Conservation (phyloP, 352 stramenopile genomes). For the Phytopythium sindhum region DNA sequence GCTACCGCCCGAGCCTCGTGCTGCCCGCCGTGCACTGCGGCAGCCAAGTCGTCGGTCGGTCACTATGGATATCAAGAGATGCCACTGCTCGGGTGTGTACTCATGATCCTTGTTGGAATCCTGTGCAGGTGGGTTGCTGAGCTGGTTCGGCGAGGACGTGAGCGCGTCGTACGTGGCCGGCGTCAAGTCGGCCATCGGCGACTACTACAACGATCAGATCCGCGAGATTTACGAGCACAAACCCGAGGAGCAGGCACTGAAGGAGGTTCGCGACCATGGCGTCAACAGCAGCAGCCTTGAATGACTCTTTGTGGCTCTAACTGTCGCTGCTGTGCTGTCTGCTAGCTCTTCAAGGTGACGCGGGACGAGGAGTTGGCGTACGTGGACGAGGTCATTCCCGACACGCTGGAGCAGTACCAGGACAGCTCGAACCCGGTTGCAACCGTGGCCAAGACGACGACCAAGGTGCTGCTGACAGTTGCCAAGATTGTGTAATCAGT, state of each 20-base stretch:
- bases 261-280: slow-evolving; percentile 38
- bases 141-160: slow-evolving; percentile 49
- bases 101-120: background rate
- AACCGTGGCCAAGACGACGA: slow-evolving; percentile 51
- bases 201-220: slow-evolving; percentile 90
- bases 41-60: slow-evolving; percentile 47
- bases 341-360: slow-evolving; percentile 63
- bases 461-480: slow-evolving; percentile 56
- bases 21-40: slow-evolving; percentile 49
- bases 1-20: slow-evolving; percentile 70
- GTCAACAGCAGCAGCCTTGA: background rate
- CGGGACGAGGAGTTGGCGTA: slow-evolving; percentile 77
- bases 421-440: slow-evolving; percentile 33
- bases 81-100: background rate
- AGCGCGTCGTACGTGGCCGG: slow-evolving; percentile 68
- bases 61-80: background rate
- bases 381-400: slow-evolving; percentile 53
- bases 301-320: background rate
- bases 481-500: slow-evolving; percentile 35
- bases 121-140: slow-evolving; percentile 33
- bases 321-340: background rate
- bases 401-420: slow-evolving; percentile 35
- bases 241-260: slow-evolving; percentile 50
- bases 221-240: slow-evolving; percentile 77
- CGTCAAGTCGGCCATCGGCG: slow-evolving; percentile 72